Conservation (phyloP, 2,329 filamentous ascomycete species). For the Aspergillus fijiensis region DNA sequence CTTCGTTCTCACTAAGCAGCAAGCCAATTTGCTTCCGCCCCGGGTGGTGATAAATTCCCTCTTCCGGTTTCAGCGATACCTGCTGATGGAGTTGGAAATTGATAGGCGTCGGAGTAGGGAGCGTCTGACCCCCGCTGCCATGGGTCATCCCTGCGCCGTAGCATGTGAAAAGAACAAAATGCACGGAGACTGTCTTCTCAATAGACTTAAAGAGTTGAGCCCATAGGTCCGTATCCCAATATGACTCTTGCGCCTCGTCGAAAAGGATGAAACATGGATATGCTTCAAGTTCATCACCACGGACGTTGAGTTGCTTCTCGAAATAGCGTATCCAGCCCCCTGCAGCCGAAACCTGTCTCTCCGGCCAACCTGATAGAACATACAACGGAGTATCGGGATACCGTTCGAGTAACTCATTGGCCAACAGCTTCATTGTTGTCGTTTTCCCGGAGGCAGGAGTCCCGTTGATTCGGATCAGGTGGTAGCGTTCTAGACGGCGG, state of each 20-base stretch:
- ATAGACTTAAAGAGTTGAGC: constrained; percentile 12
- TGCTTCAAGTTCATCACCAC: constrained; percentile 7
- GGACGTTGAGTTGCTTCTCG: constrained; percentile 7
- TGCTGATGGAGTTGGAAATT: constrained; percentile 6
- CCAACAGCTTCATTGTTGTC: constrained; percentile 13
- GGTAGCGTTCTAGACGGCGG: no score
- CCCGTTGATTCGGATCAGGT: not conserved
- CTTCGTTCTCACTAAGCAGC: constrained; percentile 10
- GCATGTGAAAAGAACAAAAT: constrained; percentile 15
- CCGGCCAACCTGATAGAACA: constrained; percentile 7
- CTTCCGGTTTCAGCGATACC: constrained; percentile 7
- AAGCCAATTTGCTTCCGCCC: constrained; percentile 8
- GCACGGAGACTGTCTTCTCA: not conserved
- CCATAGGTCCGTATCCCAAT: constrained; percentile 12
- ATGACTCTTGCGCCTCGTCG: constrained; percentile 16
- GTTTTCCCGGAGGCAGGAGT: constrained; percentile 15
- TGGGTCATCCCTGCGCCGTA: constrained; percentile 6
- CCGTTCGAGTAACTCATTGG: constrained; percentile 12
- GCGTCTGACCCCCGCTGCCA: not conserved
- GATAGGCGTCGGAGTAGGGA: constrained; percentile 3
- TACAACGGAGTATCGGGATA: constrained; percentile 7
- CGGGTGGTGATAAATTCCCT: not conserved
- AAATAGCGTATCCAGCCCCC: constrained; percentile 10
- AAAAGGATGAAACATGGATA: constrained; percentile 12
- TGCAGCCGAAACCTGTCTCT: not conserved